Evolutionary conservation across 768 basidiomycete species (phyloP).

Genomic region (Hortiboletus flavorubellus): DNA sequence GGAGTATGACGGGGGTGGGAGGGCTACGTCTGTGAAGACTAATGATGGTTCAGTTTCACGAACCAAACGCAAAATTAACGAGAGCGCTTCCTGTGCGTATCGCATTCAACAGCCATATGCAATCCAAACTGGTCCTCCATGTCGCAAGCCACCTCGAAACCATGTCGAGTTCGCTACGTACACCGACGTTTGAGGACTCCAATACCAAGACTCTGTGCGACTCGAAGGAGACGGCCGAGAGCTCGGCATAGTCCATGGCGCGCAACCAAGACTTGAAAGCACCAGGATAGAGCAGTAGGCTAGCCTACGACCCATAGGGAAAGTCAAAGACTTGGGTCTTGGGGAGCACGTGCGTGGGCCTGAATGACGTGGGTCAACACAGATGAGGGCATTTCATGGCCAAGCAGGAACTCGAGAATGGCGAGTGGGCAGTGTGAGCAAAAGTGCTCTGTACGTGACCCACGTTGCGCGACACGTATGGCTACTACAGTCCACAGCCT

Average conservation of each 20-base stretch:
- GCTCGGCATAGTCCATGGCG: slow-evolving; percentile 46
- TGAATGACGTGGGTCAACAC: slow-evolving; percentile 26
- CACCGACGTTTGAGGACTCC: slow-evolving; percentile 50
- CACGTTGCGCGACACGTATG: slow-evolving; percentile 10
- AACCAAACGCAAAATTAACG: slow-evolving; percentile 7
- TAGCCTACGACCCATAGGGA: slow-evolving; percentile 24
- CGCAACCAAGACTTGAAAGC: slow-evolving; percentile 48
- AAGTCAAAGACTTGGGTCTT: slow-evolving; percentile 44
- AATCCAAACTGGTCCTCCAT: slow-evolving; percentile 21
- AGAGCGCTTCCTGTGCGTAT: slow-evolving; percentile 36
- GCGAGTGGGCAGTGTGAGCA: slow-evolving; percentile 29
- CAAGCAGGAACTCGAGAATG: slow-evolving; percentile 20
- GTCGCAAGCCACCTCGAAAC: slow-evolving; percentile 39
- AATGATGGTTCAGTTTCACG: slow-evolving; percentile 11
- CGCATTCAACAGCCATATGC: slow-evolving; percentile 24
- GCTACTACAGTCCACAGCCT: slow-evolving; percentile 10
- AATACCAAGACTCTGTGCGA: slow-evolving; percentile 23
- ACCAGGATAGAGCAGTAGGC: slow-evolving; percentile 44
- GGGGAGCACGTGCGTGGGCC: slow-evolving; percentile 41
- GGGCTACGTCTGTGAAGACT: slow-evolving; percentile 20
- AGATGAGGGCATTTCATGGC: slow-evolving; percentile 1
- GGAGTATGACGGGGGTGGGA: slow-evolving; percentile 21
- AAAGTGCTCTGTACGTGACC: slow-evolving; percentile 36
- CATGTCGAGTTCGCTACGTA: slow-evolving; percentile 53
- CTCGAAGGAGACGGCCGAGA: slow-evolving; percentile 19